Percentiles rank a stretch among this genome's conserved stretches.
phyloP scores from a whole-genome alignment of 345 rosid genomes.

The Iberis pinnata region DNA sequence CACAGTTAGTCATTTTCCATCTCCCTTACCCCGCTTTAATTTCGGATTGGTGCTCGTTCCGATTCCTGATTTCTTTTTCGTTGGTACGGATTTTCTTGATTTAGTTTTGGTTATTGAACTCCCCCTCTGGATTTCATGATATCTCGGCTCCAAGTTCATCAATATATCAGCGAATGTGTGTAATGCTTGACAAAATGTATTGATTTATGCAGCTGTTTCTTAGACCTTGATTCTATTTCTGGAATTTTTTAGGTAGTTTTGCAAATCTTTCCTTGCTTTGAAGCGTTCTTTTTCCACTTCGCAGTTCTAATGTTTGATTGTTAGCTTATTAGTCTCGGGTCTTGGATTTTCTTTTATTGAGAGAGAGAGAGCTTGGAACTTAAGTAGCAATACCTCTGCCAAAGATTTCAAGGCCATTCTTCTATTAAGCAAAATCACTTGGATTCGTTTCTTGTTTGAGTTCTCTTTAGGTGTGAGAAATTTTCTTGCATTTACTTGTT shows the following conservation, averaged over 20 bases:
- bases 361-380: not conserved
- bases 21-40: not conserved
- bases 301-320: no score
- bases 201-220: not conserved
- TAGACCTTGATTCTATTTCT: conserved; percentile 12
- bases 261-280: no score
- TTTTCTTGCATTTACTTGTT: conserved; percentile 14
- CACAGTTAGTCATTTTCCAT: conserved; percentile 25
- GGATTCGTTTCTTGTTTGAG: not conserved
- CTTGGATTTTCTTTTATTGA: not conserved
- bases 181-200: no score
- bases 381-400: not conserved
- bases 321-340: not conserved
- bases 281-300: no score
- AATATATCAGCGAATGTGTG: not conserved
- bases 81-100: not conserved
- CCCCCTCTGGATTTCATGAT: not conserved
- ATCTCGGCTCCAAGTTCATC: not conserved
- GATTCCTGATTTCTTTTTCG: not conserved
- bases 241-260: no score
- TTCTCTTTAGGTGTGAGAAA: not conserved
- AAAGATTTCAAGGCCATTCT: not conserved
- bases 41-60: not conserved
- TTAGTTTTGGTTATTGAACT: not conserved
- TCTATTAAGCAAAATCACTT: not conserved